Percentiles rank a stretch among this genome's conserved stretches.
Evolutionary conservation across 306 rosid genomes (phyloP).

Genomic region (Sophora flavescens): DNA sequence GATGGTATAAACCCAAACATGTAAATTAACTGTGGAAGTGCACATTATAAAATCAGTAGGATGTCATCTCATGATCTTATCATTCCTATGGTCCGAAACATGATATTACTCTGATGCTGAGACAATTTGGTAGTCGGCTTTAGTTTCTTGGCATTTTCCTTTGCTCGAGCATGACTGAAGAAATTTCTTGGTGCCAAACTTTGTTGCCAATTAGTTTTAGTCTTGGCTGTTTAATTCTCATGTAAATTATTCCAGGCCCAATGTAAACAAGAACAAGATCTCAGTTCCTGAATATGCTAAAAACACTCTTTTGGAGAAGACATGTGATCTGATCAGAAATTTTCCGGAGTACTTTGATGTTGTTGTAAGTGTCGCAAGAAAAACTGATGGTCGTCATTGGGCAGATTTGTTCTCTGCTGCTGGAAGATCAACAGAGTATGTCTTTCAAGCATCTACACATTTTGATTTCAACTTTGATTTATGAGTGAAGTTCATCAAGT

Average conservation of each 20-base stretch:
- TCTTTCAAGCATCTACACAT: slow-evolving; percentile 40
- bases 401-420: slow-evolving; percentile 95
- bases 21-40: slow-evolving; percentile 8
- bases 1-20: background rate
- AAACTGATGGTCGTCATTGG: slow-evolving; percentile 99
- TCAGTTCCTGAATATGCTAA: slow-evolving; percentile 58
- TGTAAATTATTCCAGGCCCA: slow-evolving; percentile 70
- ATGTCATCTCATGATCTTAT: slow-evolving; percentile 23
- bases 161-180: slow-evolving; percentile 38
- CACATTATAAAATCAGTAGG: slow-evolving; percentile 1
- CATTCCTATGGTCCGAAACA: slow-evolving; percentile 17
- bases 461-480: slow-evolving; percentile 38
- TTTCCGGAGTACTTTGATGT: slow-evolving; percentile 95
- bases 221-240: slow-evolving; percentile 42
- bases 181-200: slow-evolving; percentile 23
- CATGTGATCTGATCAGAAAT: slow-evolving; percentile 87
- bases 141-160: slow-evolving; percentile 42
- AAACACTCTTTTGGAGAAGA: slow-evolving; percentile 88
- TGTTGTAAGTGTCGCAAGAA: slow-evolving; percentile 97
- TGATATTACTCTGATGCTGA: background rate
- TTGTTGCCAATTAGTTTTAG: slow-evolving; percentile 28
- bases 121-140: slow-evolving; percentile 33
- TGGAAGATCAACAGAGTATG: slow-evolving; percentile 95
- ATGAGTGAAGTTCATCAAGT: slow-evolving; percentile 15
- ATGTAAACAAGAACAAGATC: slow-evolving; percentile 69